Evolutionary conservation across 306 rosid species (phyloP), one percentile per base, ranked within the genome.

Genomic region (Arachis stenosperma): DNA sequence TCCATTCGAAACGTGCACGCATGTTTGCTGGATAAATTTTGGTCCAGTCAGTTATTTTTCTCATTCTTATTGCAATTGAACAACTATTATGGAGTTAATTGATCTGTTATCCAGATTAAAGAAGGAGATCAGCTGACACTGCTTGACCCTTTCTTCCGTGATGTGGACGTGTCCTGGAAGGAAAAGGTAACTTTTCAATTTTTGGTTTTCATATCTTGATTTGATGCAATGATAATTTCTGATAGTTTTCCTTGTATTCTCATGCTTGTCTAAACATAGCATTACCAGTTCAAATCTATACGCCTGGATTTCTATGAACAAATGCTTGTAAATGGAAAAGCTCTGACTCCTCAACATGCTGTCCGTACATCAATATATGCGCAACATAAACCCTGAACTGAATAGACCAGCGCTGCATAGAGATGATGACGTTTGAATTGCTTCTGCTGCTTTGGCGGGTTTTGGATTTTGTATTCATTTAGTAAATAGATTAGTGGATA

Each of bases 291-390:
- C 92, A 91, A 87, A 60, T 91, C 95, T 46, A 80, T 91, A 73
- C 97, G 90, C 10, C 82, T 89, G 81, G 97, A 94, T 86, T 91
- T 91, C 92, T 66, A 82, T 64, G 94, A 89, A 67, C 98, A 94
- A 82, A 52, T 91, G 73, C 88, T 89, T 72, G 96, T 91, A 63
- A 91, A 94, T 74, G 98, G 98, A 77, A 89, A 86, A 79, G 84
- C 92, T 69, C 81, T 81, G 61, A 74, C 94, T 77, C 75, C 85
- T 62, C 85, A 82, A 9, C 91, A 94, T 74, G 89, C 85, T n/a
- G 80, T 85, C 64, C 88, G 29, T 9, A 33, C 88, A 39, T 88
- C 97, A 44, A 88, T 94, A 73, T 79, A 74, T 63, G 98, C 97
- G 56, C 93, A 94, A 36, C 98, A 88, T 76, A 88, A 90, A 82